Percentiles rank a stretch among this genome's conserved stretches.
phyloP scores from a whole-genome alignment of 345 rosid species.

The Citropsis articulata region DNA sequence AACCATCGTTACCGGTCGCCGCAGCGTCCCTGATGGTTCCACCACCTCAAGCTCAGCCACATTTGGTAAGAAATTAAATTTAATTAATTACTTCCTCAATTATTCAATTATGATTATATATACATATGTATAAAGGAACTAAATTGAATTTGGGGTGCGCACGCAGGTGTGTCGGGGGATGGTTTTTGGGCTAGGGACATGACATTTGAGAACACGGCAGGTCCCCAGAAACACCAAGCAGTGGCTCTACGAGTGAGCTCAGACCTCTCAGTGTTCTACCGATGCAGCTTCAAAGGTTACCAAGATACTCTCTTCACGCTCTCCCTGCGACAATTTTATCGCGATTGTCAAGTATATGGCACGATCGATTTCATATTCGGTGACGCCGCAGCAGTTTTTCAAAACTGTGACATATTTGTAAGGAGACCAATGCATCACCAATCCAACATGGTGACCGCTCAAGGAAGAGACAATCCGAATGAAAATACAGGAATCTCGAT shows the following conservation, averaged over 20 bases:
- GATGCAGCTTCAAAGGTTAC: slow-evolving; percentile 66
- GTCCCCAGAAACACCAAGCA: slow-evolving; percentile 65
- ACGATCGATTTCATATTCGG: slow-evolving; percentile 79
- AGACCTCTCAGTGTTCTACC: slow-evolving; percentile 54
- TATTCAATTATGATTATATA: not conserved
- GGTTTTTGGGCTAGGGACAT: slow-evolving; percentile 85
- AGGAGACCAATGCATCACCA: slow-evolving; percentile 58
- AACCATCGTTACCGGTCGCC: slow-evolving; percentile 51
- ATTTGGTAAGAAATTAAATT: slow-evolving; percentile 38
- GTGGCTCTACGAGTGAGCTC: slow-evolving; percentile 60
- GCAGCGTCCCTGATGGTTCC: slow-evolving; percentile 50
- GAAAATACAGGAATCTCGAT: slow-evolving; percentile 63
- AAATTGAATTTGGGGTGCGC: not conserved
- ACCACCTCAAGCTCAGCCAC: slow-evolving; percentile 61
- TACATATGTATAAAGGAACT: not conserved
- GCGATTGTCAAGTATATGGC: slow-evolving; percentile 70
- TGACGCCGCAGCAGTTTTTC: slow-evolving; percentile 56
- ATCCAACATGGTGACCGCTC: slow-evolving; percentile 58
- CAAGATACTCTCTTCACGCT: slow-evolving; percentile 68
- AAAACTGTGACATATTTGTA: slow-evolving; percentile 70
- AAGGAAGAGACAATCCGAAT: slow-evolving; percentile 50
- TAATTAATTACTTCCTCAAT: not conserved
- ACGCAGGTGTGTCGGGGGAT: slow-evolving; percentile 57
- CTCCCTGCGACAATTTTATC: slow-evolving; percentile 63
- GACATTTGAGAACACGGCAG: slow-evolving; percentile 74